phyloP scores from a whole-genome alignment of 345 rosid species.

The Salix udensis region DNA sequence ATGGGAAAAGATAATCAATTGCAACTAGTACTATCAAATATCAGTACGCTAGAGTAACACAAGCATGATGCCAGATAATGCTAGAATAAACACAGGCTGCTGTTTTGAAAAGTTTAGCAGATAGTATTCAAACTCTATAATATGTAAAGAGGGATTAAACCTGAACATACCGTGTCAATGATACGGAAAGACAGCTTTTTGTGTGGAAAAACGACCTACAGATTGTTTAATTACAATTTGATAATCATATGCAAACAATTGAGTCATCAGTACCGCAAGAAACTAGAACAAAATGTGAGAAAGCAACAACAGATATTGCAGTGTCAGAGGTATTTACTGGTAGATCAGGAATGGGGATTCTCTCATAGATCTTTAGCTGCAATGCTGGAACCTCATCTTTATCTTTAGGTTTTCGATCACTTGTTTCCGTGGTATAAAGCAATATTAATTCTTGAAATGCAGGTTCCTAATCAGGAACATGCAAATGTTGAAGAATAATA shows the following conservation, averaged over 20 bases:
- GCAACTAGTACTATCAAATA: no score
- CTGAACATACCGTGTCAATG: conserved; percentile 77
- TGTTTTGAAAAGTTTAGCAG: no score
- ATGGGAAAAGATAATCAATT: no score
- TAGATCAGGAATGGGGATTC: conserved; percentile 93
- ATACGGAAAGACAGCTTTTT: conserved; percentile 92
- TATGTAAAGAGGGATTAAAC: conserved; percentile 10
- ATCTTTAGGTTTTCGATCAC: conserved; percentile 36
- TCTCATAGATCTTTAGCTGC: conserved; percentile 76
- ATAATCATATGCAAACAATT: conserved; percentile 13
- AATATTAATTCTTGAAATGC: conserved; percentile 83
- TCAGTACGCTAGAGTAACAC: no score
- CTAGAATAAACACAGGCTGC: no score
- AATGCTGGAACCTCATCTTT: conserved; percentile 54
- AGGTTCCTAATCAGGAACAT: conserved; percentile 66
- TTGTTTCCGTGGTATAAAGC: conserved; percentile 58
- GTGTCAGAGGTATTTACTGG: conserved; percentile 52
- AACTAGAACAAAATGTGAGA: conserved; percentile 14
- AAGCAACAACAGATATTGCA: conserved; percentile 28
- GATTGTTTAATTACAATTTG: conserved; percentile 19
- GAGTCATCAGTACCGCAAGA: conserved; percentile 1
- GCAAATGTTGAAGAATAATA: conserved; percentile 21
- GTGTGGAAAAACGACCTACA: conserved; percentile 90
- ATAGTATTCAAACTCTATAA: not conserved
- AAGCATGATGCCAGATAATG: no score